These are phyloP conservation scores for Rhododendron griersonianum DNA, from an alignment of 148 eudicot genomes.

Conservation along the genomic window DNA sequence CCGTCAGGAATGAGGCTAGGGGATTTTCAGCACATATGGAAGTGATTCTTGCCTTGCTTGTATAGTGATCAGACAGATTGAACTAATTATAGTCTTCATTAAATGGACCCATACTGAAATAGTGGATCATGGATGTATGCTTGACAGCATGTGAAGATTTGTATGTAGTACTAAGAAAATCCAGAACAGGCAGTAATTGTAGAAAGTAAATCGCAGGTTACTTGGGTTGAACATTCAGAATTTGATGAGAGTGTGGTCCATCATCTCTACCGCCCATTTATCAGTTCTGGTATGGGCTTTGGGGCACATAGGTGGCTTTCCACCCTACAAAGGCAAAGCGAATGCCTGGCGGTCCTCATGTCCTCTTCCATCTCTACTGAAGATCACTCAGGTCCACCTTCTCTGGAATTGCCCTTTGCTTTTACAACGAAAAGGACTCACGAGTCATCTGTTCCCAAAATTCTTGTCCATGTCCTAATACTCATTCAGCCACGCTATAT, in stretches of 20 bases:
- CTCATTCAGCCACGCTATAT: background rate
- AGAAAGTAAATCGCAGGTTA: slow-evolving; percentile 47
- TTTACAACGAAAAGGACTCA: background rate
- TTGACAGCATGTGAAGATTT: background rate
- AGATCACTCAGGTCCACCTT: slow-evolving; percentile 27
- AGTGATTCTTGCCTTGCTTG: no score
- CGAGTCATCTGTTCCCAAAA: background rate
- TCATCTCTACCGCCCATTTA: slow-evolving; percentile 44
- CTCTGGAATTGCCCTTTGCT: background rate
- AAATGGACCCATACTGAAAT: no score
- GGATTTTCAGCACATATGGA: no score
- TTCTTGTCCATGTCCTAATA: background rate
- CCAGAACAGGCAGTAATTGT: background rate
- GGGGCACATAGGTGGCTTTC: slow-evolving; percentile 79
- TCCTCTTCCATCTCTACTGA: slow-evolving; percentile 25
- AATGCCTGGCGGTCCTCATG: slow-evolving; percentile 31
- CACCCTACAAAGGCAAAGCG: slow-evolving; percentile 58
- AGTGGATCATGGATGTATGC: no score
- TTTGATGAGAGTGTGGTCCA: slow-evolving; percentile 53
- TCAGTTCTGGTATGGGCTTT: slow-evolving; percentile 64
- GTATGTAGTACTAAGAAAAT: background rate
- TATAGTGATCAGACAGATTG: no score
- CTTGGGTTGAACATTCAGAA: slow-evolving; percentile 81
- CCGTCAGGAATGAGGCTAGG: no score
- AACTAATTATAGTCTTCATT: no score